A percentile compares a stretch with the other conserved stretches of the same genome.
Evolutionary conservation across 371 early-diverging fungal genomes (phyloP).

Genomic region (Apophysomyces elegans): DNA sequence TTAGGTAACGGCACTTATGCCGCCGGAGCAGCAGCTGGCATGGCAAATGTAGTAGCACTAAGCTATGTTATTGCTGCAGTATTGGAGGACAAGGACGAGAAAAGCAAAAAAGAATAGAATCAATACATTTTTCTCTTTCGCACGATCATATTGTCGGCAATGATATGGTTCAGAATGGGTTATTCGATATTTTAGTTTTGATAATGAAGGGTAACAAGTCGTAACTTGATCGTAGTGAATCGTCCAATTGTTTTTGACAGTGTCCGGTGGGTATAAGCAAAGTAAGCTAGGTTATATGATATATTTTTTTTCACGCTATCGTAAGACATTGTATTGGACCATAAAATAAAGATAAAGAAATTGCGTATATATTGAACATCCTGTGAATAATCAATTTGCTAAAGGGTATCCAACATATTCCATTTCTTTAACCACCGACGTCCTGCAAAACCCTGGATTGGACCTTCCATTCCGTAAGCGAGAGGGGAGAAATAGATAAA

Average conservation of each 20-base stretch:
- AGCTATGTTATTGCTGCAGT: constrained; percentile 46
- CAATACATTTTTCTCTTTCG: background rate
- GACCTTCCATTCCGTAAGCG: constrained; percentile 84
- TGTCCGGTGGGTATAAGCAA: too few species aligned
- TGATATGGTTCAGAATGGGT: too few species aligned
- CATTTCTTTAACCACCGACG: constrained; percentile 60
- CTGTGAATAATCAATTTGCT: background rate
- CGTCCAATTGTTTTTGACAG: too few species aligned
- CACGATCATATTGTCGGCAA: too few species aligned
- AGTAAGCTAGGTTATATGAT: too few species aligned
- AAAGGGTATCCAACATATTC: constrained; percentile 42
- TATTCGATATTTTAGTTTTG: too few species aligned
- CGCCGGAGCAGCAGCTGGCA: constrained; percentile 49
- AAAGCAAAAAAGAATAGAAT: constrained; percentile 20
- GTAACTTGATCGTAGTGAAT: too few species aligned
- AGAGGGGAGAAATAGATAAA: constrained; percentile 84
- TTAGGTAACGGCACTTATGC: constrained; percentile 55
- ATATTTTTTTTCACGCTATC: too few species aligned
- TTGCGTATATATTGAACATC: too few species aligned
- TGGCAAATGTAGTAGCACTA: constrained; percentile 50
- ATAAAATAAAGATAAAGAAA: too few species aligned
- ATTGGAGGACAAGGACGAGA: constrained; percentile 35
- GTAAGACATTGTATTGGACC: too few species aligned
- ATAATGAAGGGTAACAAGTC: too few species aligned
- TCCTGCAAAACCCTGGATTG: constrained; percentile 57